Evolutionary conservation across 495 filamentous ascomycete genomes (phyloP), one percentile per base, ranked within the genome.

Genomic region (Penicillium goetzii): DNA sequence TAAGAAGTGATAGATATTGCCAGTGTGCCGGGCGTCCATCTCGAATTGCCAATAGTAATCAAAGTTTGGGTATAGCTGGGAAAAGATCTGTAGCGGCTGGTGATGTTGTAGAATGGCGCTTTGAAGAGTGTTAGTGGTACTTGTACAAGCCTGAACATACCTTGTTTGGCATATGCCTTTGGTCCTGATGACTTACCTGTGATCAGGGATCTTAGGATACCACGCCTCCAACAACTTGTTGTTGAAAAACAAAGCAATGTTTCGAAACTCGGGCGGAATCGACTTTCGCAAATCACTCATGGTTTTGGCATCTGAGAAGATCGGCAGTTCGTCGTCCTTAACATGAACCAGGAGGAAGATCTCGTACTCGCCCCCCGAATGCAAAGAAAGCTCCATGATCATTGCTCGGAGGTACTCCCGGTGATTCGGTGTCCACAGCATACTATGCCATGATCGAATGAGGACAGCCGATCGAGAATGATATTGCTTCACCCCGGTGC

Each of bases 21-120:
- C 89, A 0, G 85, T 89, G 59, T 86, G 84, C 23, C 90, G 84
- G n/a, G 83, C 83, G 68, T 92, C 89, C 70, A 89, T 83, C 65
- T 92, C 89, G 81, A 88, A 87, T 69, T 92, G 91, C 90, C 89
- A 92, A 58, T 90, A 81, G 67, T 81, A 90, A 57, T 90, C 88
- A 61, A 90, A 92, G 60, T 91, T 84, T 0, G 88, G 89, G 61
- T 89, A 83, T 28, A 86, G 79, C 60, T 87, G 81, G 51, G 86
- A 85, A 67, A 92, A 92, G 49, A 79, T 73, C 47, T 80, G 74
- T 15, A 79, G 19, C 10, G 77, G 70, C 34, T 78, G 75, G 56
- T 69, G 69, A 54, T 76, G 69, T n/a, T 78, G 74, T 6, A 69
- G 34, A 5, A 64, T 57, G 19, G 66, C 61, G 53, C 65, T 75